Base-by-base conservation (phyloP, 108 stramenopile species). In the Mayamaea pseudoterrestris region DNA sequence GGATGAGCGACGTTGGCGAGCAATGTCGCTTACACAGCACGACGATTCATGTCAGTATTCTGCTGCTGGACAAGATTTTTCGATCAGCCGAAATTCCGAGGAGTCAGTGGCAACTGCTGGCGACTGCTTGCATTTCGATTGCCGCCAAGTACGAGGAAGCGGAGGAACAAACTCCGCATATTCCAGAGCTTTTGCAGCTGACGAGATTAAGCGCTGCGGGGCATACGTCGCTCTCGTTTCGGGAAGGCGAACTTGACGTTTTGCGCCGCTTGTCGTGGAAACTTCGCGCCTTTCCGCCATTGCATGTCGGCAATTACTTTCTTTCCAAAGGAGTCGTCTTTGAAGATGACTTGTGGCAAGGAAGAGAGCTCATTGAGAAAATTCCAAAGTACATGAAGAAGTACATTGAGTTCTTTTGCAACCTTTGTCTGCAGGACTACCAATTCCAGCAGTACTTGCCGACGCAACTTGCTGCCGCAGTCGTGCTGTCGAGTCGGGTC, bases 341-440 rank as follows among this genome's bases (percentile, higher is more conserved):
- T 60, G 63, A 62, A 27, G 68, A 91, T 31, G 90, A 91, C 47
- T 53, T 58, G 11, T 87, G 90, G 90, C 90, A 91, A 59, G 82
- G 78, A 7, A 54, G 84, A 13, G 58, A 42, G 4, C 64, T 91
- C 20, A 87, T 91, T 51, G 79, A 86, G 13, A 90, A 94, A 73
- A 92, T 92, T 31, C 86, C 88, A 25, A 80, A 69, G 52, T 93
- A 93, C 58, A 69, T 93, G 42, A 88, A 83, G 60, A 90, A 90
- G 65, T 95, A 93, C 61, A 80, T 85, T 9, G 90, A 92, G 8
- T 95, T 95, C 54, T 95, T 95, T 55, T 91, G 87, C 65, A 93
- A 95, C 66, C 71, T 95, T 2, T 81, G 87, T 24, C 63, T 91
- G 12, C 94, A 95, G 62, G 87, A 91, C 58, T 90, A 90, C 50